phyloP scores from a whole-genome alignment of 1,139 yeast species.

The Casaregolazyma suthepensis region DNA sequence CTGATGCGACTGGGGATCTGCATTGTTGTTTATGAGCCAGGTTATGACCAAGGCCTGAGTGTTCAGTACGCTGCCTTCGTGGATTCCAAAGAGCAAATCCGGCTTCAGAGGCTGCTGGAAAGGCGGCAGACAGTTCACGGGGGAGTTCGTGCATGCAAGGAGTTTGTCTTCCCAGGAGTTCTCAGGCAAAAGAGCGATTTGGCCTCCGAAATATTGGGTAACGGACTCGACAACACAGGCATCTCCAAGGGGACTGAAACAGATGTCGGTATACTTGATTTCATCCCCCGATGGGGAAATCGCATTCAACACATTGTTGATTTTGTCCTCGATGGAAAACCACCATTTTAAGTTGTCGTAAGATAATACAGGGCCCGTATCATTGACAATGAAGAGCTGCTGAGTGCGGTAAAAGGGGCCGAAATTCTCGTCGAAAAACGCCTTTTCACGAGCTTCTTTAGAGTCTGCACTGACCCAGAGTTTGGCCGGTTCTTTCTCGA shows the following conservation, averaged over 20 bases:
- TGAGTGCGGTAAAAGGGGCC: slow-evolving; percentile 92
- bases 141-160: slow-evolving; percentile 61
- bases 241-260: slow-evolving; percentile 70
- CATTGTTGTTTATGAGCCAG: slow-evolving; percentile 49
- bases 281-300: slow-evolving; percentile 13
- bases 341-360: slow-evolving; percentile 81
- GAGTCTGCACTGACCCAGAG: slow-evolving; percentile 86
- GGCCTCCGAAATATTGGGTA: slow-evolving; percentile 80
- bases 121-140: slow-evolving; percentile 83
- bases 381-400: slow-evolving; percentile 72
- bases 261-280: slow-evolving; percentile 52
- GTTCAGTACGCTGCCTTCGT: slow-evolving; percentile 42
- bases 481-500: slow-evolving; percentile 75
- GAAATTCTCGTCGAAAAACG: slow-evolving; percentile 68
- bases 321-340: slow-evolving; percentile 65
- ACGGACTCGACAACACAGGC: slow-evolving; percentile 86
- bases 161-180: slow-evolving; percentile 51
- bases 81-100: slow-evolving; percentile 62
- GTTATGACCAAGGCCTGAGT: slow-evolving; percentile 75
- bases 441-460: slow-evolving; percentile 62
- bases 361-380: slow-evolving; percentile 54
- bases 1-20: slow-evolving; percentile 36
- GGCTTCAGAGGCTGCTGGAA: slow-evolving; percentile 87
- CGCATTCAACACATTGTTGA: slow-evolving; percentile 29
- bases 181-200: slow-evolving; percentile 45